Base-by-base conservation (phyloP, 371 early-diverging fungal species). In the Actinomucor elegans region DNA sequence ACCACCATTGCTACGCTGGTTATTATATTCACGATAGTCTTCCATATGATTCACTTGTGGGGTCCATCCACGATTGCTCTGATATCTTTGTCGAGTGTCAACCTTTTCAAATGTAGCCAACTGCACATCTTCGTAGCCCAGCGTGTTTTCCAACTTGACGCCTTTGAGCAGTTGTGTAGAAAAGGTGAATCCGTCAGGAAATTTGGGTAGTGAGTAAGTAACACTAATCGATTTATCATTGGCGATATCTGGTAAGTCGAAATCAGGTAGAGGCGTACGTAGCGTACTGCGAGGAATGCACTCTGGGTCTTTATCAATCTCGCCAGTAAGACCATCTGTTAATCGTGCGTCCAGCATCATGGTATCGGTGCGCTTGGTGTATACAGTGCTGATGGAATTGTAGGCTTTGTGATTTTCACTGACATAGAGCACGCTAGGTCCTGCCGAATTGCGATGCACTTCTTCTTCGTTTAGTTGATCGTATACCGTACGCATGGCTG, bases 391-490 rank as follows among this genome's bases (percentile, higher is more conserved):
- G 12, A 91, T 61, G 10, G 66, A 51, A 36, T 90, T 88, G 64
- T 85, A 92, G 1, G 89, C 70, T 58, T 80, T 78, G 66, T 88
- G 78, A 23, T 57, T 57, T 35, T 82, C 79, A n/a, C 85, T 80
- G n/a, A 87, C 81, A 66, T 84, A 90, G 11, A 91, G 49, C 27
- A 89, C 52, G 41, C 88, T 87, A 7, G 77, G 67, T n/a, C 95
- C 96, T 36, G 69, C 71, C 5, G 85, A 66, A 62, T 97, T 97
- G 26, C 95, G 81, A 2, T 59, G 57, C 1, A 42, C 52, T 67
- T 97, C 96, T 49, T 91, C 94, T 14, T 82, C 87, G 0, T 83
- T 77, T n/a, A 98, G 62, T 45, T 69, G 67, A 46, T 73, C 67
- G 48, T 92, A 90, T 1, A 75, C 68, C 2, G 87, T 80, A 29